Conservation (phyloP, 441 rosid species). For the Pelargonium myrrhifolium region DNA sequence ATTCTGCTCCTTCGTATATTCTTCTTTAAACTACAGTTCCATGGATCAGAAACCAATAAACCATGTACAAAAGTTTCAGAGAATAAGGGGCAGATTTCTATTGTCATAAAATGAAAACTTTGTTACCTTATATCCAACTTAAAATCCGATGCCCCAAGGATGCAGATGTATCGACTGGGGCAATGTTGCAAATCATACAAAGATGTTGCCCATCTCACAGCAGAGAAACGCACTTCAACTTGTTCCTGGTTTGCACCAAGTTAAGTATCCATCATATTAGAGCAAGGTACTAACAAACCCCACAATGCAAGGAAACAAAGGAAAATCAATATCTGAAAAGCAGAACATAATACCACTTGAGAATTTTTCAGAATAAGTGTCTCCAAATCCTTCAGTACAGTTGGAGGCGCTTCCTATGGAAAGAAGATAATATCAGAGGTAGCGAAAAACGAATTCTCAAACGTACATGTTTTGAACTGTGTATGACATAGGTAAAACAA, state of each 20-base stretch:
- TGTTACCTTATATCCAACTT: constrained; percentile 90
- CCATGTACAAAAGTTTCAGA: background rate
- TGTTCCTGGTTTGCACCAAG: constrained; percentile 52
- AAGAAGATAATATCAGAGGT: constrained; percentile 15
- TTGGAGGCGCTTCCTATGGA: constrained; percentile 64
- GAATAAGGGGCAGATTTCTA: background rate
- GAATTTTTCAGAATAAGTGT: constrained; percentile 62
- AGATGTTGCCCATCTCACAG: constrained; percentile 85
- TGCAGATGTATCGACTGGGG: constrained; percentile 88
- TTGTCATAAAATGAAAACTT: constrained; percentile 14
- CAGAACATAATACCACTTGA: constrained; percentile 49
- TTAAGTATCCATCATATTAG: constrained; percentile 14
- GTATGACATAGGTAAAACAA: background rate
- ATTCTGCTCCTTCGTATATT: background rate
- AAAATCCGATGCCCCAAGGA: constrained; percentile 82
- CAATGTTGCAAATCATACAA: constrained; percentile 76
- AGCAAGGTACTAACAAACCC: constrained; percentile 14
- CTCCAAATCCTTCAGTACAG: constrained; percentile 71
- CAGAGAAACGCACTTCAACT: constrained; percentile 94
- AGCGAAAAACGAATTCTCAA: background rate
- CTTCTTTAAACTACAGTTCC: background rate
- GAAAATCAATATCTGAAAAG: constrained; percentile 3
- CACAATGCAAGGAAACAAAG: constrained; percentile 7
- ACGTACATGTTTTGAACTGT: too few relatives aligned
- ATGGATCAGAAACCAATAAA: background rate